A percentile compares a stretch with the other conserved stretches of the same genome.
phyloP scores from a whole-genome alignment of 2,329 filamentous ascomycete genomes.

The Scedosporium dehoogii region DNA sequence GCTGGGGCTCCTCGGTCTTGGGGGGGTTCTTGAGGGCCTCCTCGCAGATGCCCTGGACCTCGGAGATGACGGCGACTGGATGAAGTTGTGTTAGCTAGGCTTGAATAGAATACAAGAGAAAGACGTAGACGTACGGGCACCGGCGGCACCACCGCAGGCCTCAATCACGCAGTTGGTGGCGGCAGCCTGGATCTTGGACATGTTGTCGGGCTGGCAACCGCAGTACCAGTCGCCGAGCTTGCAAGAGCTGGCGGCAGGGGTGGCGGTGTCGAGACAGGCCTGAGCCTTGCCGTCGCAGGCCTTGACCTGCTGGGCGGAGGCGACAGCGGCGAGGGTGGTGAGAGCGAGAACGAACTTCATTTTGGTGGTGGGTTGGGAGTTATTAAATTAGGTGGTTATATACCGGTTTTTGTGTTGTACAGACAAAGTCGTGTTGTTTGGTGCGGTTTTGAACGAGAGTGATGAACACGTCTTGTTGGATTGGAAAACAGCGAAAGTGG shows the following conservation, averaged over 20 bases:
- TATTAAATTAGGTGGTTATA: not conserved
- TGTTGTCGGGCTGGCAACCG: not conserved
- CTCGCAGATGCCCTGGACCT: constrained; percentile 1
- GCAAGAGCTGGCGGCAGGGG: not conserved
- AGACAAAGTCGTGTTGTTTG: not conserved
- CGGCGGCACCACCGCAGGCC: not conserved
- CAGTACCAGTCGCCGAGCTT: not conserved
- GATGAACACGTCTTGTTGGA: not conserved
- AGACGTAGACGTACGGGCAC: not conserved
- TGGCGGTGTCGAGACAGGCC: not conserved
- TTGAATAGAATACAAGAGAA: not conserved
- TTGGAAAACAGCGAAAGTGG: constrained; percentile 1
- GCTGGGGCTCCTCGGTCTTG: not conserved
- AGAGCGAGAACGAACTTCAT: not conserved
- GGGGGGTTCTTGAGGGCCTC: not conserved
- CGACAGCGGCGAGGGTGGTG: not conserved
- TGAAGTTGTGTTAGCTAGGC: not conserved
- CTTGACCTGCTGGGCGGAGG: not conserved
- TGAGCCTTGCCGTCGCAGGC: not conserved
- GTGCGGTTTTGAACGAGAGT: not conserved
- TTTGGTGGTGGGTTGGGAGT: not conserved
- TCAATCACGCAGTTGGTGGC: not conserved
- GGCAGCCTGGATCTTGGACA: not conserved
- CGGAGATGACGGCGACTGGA: not conserved
- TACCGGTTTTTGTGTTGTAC: not conserved